These are phyloP conservation scores for Chondrus crispus DNA, from an alignment of 23 red algal genomes.

Conservation along the genomic window DNA sequence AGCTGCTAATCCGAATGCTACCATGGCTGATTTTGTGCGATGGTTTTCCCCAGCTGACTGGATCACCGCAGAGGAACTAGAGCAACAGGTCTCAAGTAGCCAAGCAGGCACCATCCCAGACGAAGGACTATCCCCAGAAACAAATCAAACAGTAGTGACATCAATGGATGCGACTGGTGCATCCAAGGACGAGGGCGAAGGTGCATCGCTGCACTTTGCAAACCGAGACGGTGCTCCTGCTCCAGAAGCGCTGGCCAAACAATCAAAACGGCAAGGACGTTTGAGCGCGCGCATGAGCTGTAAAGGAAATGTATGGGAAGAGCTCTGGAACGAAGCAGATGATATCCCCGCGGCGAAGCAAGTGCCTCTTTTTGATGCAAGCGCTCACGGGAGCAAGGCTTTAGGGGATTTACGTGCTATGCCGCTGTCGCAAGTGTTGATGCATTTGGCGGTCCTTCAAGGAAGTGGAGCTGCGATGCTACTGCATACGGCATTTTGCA, in stretches of 20 bases:
- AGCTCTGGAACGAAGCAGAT: conserved; percentile 40
- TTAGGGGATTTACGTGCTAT: conserved; percentile 56
- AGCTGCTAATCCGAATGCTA: conserved; percentile 45
- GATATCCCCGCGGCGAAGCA: conserved; percentile 19
- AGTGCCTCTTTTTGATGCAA: conserved; percentile 48
- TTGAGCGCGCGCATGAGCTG: conserved; percentile 48
- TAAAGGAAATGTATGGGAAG: conserved; percentile 55
- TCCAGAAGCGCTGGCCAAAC: neutral
- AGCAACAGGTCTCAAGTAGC: no score
- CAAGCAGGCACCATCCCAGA: neutral
- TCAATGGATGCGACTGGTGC: no score
- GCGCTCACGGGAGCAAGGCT: conserved; percentile 41
- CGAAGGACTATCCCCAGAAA: neutral
- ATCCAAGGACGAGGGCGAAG: neutral
- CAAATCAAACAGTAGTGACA: neutral
- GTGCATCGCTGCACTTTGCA: neutral
- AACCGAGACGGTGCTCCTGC: neutral
- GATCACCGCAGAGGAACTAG: conserved; percentile 14
- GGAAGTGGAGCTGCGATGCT: neutral
- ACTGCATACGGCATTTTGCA: conserved; percentile 22
- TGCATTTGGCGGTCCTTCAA: conserved; percentile 39
- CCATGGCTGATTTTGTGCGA: conserved; percentile 65
- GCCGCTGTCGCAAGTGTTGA: conserved; percentile 56
- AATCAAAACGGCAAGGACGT: neutral
- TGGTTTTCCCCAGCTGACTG: conserved; percentile 72